Percentiles rank a stretch among this genome's conserved stretches.
These are phyloP conservation scores for Thermomyces lanuginosus DNA, from an alignment of 2,329 filamentous ascomycete species.

Conservation along the genomic window DNA sequence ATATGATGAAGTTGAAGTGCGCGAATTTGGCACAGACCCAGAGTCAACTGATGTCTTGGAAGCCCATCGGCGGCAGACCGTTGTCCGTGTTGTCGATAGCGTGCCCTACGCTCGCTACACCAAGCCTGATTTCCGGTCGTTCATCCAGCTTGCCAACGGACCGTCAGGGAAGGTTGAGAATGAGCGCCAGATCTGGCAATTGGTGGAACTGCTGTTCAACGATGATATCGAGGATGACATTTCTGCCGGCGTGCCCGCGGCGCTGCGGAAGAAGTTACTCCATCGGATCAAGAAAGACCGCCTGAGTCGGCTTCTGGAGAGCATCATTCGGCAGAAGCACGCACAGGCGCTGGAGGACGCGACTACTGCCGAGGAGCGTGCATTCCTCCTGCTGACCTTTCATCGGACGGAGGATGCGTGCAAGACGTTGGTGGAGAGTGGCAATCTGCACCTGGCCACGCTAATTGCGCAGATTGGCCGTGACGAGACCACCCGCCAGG, in stretches of 20 bases:
- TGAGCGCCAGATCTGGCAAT: slow-evolving; percentile 53
- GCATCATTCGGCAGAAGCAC: slow-evolving; percentile 42
- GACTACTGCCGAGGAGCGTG: slow-evolving; percentile 60
- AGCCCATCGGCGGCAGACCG: slow-evolving; percentile 19
- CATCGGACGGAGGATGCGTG: slow-evolving; percentile 73
- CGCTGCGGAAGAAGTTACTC: slow-evolving; percentile 23
- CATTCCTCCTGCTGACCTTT: slow-evolving; percentile 61
- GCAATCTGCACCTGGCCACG: slow-evolving; percentile 70
- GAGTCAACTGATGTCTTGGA: slow-evolving; percentile 17
- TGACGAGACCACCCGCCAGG: slow-evolving; percentile 50
- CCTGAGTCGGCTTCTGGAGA: slow-evolving; percentile 27
- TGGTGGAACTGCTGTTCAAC: slow-evolving; percentile 78
- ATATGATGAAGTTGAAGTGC: slow-evolving; percentile 20
- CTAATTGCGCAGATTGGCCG: slow-evolving; percentile 68
- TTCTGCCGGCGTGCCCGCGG: slow-evolving; percentile 24
- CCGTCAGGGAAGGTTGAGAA: slow-evolving; percentile 15
- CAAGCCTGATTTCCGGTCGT: slow-evolving; percentile 19
- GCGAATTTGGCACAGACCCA: slow-evolving; percentile 11
- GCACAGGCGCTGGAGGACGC: slow-evolving; percentile 50
- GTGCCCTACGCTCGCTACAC: slow-evolving; percentile 39
- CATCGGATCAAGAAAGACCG: slow-evolving; percentile 34
- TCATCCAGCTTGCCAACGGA: slow-evolving; percentile 14
- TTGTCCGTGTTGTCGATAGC: slow-evolving; percentile 37
- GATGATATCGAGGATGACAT: slow-evolving; percentile 35
- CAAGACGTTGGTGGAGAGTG: slow-evolving; percentile 55